Evolutionary conservation across 2,329 filamentous ascomycete genomes (phyloP), one percentile per base, ranked within the genome.

Genomic region (Diaporthe citrichinensis): DNA sequence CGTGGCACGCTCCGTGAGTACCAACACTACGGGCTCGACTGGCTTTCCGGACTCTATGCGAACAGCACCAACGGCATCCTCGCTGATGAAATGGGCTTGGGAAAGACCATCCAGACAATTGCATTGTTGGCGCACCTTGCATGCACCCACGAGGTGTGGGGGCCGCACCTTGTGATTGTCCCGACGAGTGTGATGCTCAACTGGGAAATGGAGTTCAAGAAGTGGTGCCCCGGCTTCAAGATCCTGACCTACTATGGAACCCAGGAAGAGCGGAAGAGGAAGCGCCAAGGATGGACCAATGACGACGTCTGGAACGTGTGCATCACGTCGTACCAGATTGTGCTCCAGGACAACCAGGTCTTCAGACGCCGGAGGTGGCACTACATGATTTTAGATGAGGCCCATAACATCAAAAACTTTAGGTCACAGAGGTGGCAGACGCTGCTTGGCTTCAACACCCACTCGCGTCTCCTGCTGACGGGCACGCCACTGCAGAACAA

Each of bases 171-270:
- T 34, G 95, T 99, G 67, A 94, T 99, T 76, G 97, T 99, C 2
- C 97, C 97, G 1, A 99, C 97, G 2, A 98, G 96, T 84, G 97
- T 99, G 67, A 98, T 99, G 90, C 91, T 99, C 78, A 99, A 99
- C 82, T 99, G 97, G 97, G 97, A 99, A 84, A 98, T 98, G 94
- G 97, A 99, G 84, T 99, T 99, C 89, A 98, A 98, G 82, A 99
- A 99, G 83, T 99, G 96, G 92, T 95, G 96, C 74, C 97, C 97
- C 4, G 96, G 97, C 0, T 99, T 99, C 88, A 98, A 98, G 83
- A 98, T 99, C 74, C 88, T 99, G 76, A 97, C 96, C 0, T 99
- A 99, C 85, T 99, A 98, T 82, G 97, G 97, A 58, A 95, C 93
- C 57, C 94, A 96, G 80, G 95, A 98, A 79, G 97, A 99, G 84